phyloP scores from a whole-genome alignment of 2,329 filamentous ascomycete species.

The Trichoderma sp. region DNA sequence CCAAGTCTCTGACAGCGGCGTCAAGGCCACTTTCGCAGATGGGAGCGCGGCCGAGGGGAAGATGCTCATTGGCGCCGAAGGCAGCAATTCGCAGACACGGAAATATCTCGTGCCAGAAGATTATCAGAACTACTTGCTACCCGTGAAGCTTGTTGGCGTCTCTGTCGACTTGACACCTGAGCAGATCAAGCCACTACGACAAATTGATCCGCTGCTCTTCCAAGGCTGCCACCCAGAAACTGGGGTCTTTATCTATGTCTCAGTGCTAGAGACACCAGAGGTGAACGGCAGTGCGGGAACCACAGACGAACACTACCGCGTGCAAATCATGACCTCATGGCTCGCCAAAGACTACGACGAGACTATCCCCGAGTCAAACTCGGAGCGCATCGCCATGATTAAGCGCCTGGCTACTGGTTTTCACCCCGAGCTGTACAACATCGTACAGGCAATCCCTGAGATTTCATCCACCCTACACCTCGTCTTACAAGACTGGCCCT shows the following conservation, averaged over 20 bases:
- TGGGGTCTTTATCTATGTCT: conserved; percentile 55
- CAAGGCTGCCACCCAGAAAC: conserved; percentile 57
- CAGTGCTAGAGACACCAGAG: conserved; percentile 48
- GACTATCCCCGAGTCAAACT: conserved; percentile 41
- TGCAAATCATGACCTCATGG: conserved; percentile 55
- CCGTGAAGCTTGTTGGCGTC: conserved; percentile 46
- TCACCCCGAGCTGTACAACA: conserved; percentile 45
- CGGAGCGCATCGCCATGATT: conserved; percentile 46
- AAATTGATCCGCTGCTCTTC: conserved; percentile 58
- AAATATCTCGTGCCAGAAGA: conserved; percentile 40
- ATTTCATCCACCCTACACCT: conserved; percentile 44
- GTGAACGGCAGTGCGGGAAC: conserved; percentile 43
- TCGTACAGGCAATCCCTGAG: conserved; percentile 50
- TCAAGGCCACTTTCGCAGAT: conserved; percentile 40
- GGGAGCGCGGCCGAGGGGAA: conserved; percentile 41
- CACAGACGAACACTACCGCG: conserved; percentile 43
- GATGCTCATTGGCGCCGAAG: conserved; percentile 48
- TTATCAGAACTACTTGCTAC: conserved; percentile 42
- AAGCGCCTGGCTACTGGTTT: conserved; percentile 42
- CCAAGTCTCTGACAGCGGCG: conserved; percentile 33
- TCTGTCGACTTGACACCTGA: conserved; percentile 44
- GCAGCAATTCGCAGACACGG: conserved; percentile 45
- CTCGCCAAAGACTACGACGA: conserved; percentile 39
- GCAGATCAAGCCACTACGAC: conserved; percentile 46
- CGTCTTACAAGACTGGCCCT: conserved; percentile 44